Base-by-base conservation (phyloP, 352 stramenopile genomes). In the Blastocystis sp. region DNA sequence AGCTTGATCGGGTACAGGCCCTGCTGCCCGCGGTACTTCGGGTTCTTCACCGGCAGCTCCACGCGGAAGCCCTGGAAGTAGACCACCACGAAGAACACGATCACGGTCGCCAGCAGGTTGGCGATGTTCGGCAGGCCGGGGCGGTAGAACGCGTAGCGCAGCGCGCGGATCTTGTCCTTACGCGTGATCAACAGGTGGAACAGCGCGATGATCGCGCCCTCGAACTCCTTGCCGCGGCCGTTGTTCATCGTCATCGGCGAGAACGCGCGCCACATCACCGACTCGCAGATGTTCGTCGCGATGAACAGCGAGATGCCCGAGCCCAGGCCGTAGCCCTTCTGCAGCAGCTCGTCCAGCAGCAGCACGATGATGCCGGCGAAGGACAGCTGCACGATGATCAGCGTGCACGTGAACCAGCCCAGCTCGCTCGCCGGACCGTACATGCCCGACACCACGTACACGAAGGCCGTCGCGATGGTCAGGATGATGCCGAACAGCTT, bases 401-500 rank as follows among this genome's bases (percentile, higher is more conserved):
- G 92, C 89, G 98, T 95, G 38, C 96, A 95, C 91, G 99, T 99
- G 90, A 97, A 97, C 4, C 94, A 95, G 82, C 97, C 97, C 89
- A 99, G 97, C 89, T 97, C 95, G 90, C 92, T 94, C 45, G 99
- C 91, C 91, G 98, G 96, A 88, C 97, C 97, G 92, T 99, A 99
- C 96, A 98, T 98, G 90, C 97, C 97, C 81, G 92, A 97, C 59
- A 98, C 94, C 71, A 99, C 96, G 91, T 99, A 99, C 62, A 96
- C 96, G 84, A 99, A 96, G 60, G 97, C 96, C 91, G 99, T 95
- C 81, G 95, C 96, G 53, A 98, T 92, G 43, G 96, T 99, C 90
- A 99, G 99, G 67, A 99, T 91, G 90, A 99, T 98, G 88, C 96
- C 97, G 90, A 99, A 98, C 3, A 99, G 93, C 90, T 99, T 99